phyloP scores from a whole-genome alignment of 1,284 basidiomycete genomes.

The Neonothopanus nambi region DNA sequence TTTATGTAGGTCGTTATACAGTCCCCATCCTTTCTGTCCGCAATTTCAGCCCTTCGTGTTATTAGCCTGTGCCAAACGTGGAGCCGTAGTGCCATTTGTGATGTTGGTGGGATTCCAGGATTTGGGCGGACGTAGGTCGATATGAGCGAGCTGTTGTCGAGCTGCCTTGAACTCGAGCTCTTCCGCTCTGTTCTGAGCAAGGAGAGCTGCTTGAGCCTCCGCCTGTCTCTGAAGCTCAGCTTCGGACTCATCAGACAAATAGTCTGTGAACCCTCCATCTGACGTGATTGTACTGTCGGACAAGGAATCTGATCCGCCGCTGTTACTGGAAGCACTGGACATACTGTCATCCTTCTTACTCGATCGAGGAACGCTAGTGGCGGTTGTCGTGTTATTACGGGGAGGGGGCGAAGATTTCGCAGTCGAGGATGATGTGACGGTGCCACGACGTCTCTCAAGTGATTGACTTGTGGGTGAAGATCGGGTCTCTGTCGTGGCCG shows the following conservation, averaged over 20 bases:
- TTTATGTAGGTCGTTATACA: no score
- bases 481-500: conserved; percentile 33
- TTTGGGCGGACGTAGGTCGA: conserved; percentile 73
- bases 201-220: conserved; percentile 67
- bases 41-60: conserved; percentile 3
- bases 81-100: conserved; percentile 28
- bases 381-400: background rate
- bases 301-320: conserved; percentile 46
- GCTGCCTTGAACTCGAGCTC: conserved; percentile 78
- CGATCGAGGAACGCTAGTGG: conserved; percentile 24
- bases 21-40: no score
- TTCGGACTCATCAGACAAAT: conserved; percentile 81
- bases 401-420: conserved; percentile 27
- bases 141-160: conserved; percentile 68
- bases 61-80: conserved; percentile 11
- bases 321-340: conserved; percentile 54
- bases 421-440: conserved; percentile 15
- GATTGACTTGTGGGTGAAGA: conserved; percentile 24
- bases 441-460: background rate
- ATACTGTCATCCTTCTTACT: conserved; percentile 33
- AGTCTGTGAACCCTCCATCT: conserved; percentile 82
- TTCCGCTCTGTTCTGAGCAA: conserved; percentile 77
- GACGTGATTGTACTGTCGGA: conserved; percentile 75
- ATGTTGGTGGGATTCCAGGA: conserved; percentile 68
- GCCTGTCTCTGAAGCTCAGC: conserved; percentile 80